Percentiles rank a stretch among this genome's conserved stretches.
These are phyloP conservation scores for Podaxis sp. DNA, from an alignment of 768 basidiomycete genomes.

Conservation along the genomic window DNA sequence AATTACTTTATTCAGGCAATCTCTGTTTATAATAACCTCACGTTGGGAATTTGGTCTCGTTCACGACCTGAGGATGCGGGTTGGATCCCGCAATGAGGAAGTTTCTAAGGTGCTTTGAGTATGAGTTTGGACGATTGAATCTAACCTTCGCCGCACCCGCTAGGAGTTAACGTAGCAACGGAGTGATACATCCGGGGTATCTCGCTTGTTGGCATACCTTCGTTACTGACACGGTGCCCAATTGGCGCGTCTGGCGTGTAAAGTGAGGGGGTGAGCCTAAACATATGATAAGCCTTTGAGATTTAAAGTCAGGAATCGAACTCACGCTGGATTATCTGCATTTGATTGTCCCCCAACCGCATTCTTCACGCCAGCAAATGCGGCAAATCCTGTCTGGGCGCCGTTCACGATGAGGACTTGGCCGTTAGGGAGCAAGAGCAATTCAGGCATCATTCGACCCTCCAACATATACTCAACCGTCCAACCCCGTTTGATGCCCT, in stretches of 20 bases:
- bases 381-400: slow-evolving; percentile 40
- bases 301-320: background rate
- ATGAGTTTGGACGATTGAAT: background rate
- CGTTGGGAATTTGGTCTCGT: slow-evolving; percentile 28
- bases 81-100: slow-evolving; percentile 10
- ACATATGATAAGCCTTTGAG: background rate
- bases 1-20: background rate
- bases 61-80: slow-evolving; percentile 21
- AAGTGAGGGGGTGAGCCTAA: slow-evolving; percentile 38
- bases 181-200: slow-evolving; percentile 65
- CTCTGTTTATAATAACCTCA: slow-evolving; percentile 6
- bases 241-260: slow-evolving; percentile 43
- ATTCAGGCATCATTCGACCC: slow-evolving; percentile 37
- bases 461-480: slow-evolving; percentile 43
- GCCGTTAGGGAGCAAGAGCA: slow-evolving; percentile 40
- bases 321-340: slow-evolving; percentile 31
- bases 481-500: slow-evolving; percentile 45
- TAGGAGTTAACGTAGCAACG: slow-evolving; percentile 52
- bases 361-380: slow-evolving; percentile 34
- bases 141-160: slow-evolving; percentile 37
- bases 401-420: slow-evolving; percentile 42
- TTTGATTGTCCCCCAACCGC: slow-evolving; percentile 26
- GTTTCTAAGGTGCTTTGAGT: slow-evolving; percentile 16
- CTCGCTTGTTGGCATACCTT: slow-evolving; percentile 36
- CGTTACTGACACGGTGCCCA: slow-evolving; percentile 45